These are phyloP conservation scores for Rhododendron mucronatum DNA, from an alignment of 148 eudicot species.

Conservation along the genomic window DNA sequence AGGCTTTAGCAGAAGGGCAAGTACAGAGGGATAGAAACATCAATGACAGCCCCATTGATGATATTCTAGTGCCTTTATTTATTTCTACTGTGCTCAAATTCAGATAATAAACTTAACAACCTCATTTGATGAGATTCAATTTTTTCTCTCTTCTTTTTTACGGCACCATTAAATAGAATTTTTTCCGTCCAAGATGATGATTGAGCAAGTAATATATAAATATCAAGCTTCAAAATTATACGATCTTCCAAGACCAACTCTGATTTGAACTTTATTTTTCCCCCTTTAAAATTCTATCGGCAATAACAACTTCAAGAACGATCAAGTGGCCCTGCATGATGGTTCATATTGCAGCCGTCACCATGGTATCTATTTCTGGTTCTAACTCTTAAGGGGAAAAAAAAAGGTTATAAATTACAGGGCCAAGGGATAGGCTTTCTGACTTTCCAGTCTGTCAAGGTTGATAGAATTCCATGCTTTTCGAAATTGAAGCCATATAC, in stretches of 20 bases:
- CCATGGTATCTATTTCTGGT: neutral
- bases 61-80: neutral
- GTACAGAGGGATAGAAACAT: neutral
- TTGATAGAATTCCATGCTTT: neutral
- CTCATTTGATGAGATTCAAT: neutral
- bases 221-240: neutral
- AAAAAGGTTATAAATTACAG: neutral
- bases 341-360: neutral
- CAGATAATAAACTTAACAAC: neutral
- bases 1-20: neutral
- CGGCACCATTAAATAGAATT: neutral
- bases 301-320: neutral
- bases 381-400: neutral
- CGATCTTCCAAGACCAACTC: neutral
- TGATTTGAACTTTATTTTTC: neutral
- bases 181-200: neutral
- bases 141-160: neutral
- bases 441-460: neutral
- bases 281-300: neutral
- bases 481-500: neutral
- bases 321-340: too few relatives aligned
- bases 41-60: neutral
- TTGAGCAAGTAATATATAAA: neutral
- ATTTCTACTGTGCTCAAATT: neutral
- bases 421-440: neutral